Evolutionary conservation across 2,329 filamentous ascomycete species (phyloP).

Genomic region (Leptosphaerulina australis): DNA sequence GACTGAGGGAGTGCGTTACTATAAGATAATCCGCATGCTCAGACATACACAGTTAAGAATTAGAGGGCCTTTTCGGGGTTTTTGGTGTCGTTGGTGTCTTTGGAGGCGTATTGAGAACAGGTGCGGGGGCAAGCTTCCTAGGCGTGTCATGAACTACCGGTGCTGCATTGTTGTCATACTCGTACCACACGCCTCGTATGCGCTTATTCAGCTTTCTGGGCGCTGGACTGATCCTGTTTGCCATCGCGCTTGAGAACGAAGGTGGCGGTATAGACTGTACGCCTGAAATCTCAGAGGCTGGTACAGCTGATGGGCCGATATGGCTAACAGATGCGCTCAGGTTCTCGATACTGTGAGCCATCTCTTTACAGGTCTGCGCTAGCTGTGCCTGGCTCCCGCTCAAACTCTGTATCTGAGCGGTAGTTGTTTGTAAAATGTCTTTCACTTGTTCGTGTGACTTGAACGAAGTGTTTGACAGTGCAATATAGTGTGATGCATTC

Average conservation of each 20-base stretch:
- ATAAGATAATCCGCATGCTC: neutral
- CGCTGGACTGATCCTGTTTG: conserved; percentile 34
- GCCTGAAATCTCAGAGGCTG: conserved; percentile 19
- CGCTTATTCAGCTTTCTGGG: conserved; percentile 43
- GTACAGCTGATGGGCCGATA: conserved; percentile 11
- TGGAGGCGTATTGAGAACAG: conserved; percentile 3
- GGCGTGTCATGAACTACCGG: conserved; percentile 8
- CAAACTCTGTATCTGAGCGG: conserved; percentile 37
- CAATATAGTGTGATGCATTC: conserved; percentile 46
- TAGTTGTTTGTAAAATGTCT: conserved; percentile 33
- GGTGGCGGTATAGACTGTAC: conserved; percentile 17
- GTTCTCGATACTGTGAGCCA: conserved; percentile 39
- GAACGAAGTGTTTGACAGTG: conserved; percentile 42
- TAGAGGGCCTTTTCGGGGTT: conserved; percentile 5
- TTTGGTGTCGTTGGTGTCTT: conserved; percentile 10
- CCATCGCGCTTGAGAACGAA: conserved; percentile 21
- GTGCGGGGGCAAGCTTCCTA: conserved; percentile 13
- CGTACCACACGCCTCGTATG: conserved; percentile 48
- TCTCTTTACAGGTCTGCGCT: conserved; percentile 35
- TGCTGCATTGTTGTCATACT: conserved; percentile 33
- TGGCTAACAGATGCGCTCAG: conserved; percentile 28
- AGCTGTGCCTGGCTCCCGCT: conserved; percentile 38
- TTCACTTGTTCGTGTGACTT: conserved; percentile 39
- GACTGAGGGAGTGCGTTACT: neutral
- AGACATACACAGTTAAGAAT: neutral